Percentiles rank a stretch among this genome's conserved stretches.
Conservation (phyloP, 768 basidiomycete genomes). For the Mycena olivaceomarginata region DNA sequence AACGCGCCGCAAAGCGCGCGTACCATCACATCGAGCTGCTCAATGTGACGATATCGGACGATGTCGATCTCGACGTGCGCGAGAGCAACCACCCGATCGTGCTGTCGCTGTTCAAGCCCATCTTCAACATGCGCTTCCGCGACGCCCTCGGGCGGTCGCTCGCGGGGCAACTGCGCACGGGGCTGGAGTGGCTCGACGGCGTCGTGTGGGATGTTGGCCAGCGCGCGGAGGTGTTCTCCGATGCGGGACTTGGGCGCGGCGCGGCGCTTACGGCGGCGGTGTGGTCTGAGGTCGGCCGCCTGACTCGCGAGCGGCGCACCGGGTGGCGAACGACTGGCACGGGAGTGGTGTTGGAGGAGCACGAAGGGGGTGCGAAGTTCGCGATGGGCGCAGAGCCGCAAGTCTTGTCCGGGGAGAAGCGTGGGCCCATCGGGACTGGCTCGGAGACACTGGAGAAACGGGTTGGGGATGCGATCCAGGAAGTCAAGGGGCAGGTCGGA, state of each 20-base stretch:
- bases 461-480: slow-evolving; percentile 52
- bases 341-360: slow-evolving; percentile 75
- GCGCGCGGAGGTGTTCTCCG: slow-evolving; percentile 78
- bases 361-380: slow-evolving; percentile 58
- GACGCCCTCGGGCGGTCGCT: slow-evolving; percentile 78
- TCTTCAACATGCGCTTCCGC: slow-evolving; percentile 74
- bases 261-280: slow-evolving; percentile 73
- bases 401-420: slow-evolving; percentile 80
- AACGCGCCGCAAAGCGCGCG: slow-evolving; percentile 66
- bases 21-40: slow-evolving; percentile 78
- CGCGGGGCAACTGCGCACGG: slow-evolving; percentile 70
- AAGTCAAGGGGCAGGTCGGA: slow-evolving; percentile 42
- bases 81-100: slow-evolving; percentile 80
- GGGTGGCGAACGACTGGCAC: slow-evolving; percentile 76
- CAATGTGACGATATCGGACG: slow-evolving; percentile 72
- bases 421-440: slow-evolving; percentile 76
- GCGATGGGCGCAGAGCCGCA: slow-evolving; percentile 87
- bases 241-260: slow-evolving; percentile 73
- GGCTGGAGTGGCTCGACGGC: slow-evolving; percentile 73
- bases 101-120: slow-evolving; percentile 77
- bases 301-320: slow-evolving; percentile 62
- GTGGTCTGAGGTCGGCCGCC: slow-evolving; percentile 81
- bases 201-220: slow-evolving; percentile 76
- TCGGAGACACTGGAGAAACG: slow-evolving; percentile 64
- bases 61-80: slow-evolving; percentile 72